Conservation (phyloP, 352 stramenopile species). For the Phytophthora citrophthora region DNA sequence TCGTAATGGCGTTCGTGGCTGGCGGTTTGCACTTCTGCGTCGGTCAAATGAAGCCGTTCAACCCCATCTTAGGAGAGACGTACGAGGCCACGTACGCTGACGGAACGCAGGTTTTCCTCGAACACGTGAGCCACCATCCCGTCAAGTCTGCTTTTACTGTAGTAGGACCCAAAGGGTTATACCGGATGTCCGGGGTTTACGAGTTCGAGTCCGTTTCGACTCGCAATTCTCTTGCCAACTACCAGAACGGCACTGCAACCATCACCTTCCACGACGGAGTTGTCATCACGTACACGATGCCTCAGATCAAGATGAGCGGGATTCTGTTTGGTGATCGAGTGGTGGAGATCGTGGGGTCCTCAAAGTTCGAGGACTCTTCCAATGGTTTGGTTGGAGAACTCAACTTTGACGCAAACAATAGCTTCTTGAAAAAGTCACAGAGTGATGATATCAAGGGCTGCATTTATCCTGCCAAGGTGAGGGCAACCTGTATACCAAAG, state of each 20-base stretch:
- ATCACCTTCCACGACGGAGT: conserved; percentile 65
- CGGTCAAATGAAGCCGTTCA: conserved; percentile 82
- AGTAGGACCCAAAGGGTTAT: conserved; percentile 51
- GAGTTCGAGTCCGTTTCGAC: conserved; percentile 78
- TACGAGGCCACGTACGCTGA: conserved; percentile 80
- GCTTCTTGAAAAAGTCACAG: conserved; percentile 71
- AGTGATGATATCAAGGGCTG: conserved; percentile 75
- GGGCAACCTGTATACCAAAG: not conserved
- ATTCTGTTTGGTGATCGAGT: conserved; percentile 74
- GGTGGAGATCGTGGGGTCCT: conserved; percentile 65
- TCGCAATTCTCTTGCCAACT: conserved; percentile 73
- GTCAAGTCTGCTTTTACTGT: conserved; percentile 70
- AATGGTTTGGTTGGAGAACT: conserved; percentile 60
- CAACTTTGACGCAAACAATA: conserved; percentile 68
- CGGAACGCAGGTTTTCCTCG: conserved; percentile 67
- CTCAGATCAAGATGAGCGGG: conserved; percentile 84
- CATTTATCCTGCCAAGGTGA: conserved; percentile 60
- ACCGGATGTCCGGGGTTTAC: conserved; percentile 61
- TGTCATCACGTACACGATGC: conserved; percentile 67
- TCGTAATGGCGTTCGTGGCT: conserved; percentile 72
- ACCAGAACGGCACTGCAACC: conserved; percentile 51
- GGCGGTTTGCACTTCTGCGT: conserved; percentile 77
- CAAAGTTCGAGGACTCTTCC: conserved; percentile 54
- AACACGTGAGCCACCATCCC: conserved; percentile 79
- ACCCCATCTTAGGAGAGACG: conserved; percentile 81